Base-by-base conservation (phyloP, 1,139 yeast species). In the Debaryomycetaceae sp. region DNA sequence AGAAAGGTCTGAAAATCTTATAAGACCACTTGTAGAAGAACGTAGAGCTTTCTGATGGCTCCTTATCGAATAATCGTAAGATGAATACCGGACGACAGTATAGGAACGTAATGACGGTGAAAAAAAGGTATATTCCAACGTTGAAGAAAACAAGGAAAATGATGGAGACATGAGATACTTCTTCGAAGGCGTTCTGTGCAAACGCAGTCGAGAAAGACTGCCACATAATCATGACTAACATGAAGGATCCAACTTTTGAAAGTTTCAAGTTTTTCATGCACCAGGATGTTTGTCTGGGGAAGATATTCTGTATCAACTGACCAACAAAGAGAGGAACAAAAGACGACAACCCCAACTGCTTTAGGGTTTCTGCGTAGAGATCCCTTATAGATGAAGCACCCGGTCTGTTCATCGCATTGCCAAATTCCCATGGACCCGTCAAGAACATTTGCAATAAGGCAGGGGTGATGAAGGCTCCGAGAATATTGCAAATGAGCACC, bases 311-410 rank as follows among this genome's bases (percentile, higher is more conserved):
- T 8, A 85, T 57, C 14, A 85, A 81, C 61, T 89, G 97, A 0
- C 97, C 97, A n/a, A 87, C 91, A 60, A 86, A 83, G 33, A 87
- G 63, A 0, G 97, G 97, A 5, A 88, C 80, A 62, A 89, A 87
- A 3, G 89, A 90, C 6, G 93, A 80, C 27, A 86, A 70, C 0
- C 96, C 96, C 46, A 89, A 72, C 60, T 89, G 96, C 61, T 87
- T 85, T 91, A 89, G 85, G 40, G 88, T 96, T 43, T 81, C 71
- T 20, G 72, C 74, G 62, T 89, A 89, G 44, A 89, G 78, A n/a
- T 71, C 65, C 24, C 70, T 69, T 40, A 87, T 75, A 11, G 75
- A 60, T 24, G 70, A 66, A 1, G 78, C 85, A 2, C 51, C 56
- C 1, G 59, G 50, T 53, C 67, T 76, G 45, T 67, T 65, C 1